A percentile compares a stretch with the other conserved stretches of the same genome.
Conservation (phyloP, 768 basidiomycete genomes). For the Termitomyces titanicus region DNA sequence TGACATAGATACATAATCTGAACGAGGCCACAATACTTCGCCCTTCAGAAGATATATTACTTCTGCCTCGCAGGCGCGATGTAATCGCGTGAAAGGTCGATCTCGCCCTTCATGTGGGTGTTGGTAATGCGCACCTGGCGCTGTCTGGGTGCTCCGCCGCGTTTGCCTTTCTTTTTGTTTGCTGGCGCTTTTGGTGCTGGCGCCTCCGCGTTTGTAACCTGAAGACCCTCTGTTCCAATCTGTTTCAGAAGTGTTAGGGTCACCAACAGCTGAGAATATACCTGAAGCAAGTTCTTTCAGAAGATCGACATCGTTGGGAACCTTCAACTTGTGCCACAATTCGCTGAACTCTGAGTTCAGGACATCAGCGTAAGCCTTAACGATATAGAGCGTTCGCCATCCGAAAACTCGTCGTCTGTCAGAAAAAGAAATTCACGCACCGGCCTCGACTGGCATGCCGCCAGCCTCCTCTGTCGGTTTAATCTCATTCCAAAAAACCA, state of each 20-base stretch:
- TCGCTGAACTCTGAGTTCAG: slow-evolving; percentile 71
- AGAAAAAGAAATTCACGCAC: slow-evolving; percentile 29
- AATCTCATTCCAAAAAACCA: slow-evolving; percentile 91
- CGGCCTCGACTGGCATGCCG: slow-evolving; percentile 75
- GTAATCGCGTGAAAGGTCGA: slow-evolving; percentile 82
- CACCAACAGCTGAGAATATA: slow-evolving; percentile 24
- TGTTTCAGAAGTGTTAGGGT: slow-evolving; percentile 9
- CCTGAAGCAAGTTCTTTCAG: slow-evolving; percentile 74
- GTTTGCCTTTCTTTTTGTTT: slow-evolving; percentile 76
- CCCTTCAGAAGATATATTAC: slow-evolving; percentile 12
- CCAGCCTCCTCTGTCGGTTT: slow-evolving; percentile 72
- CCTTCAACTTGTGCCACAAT: slow-evolving; percentile 81
- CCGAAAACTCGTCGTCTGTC: background rate
- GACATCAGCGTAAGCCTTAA: slow-evolving; percentile 9
- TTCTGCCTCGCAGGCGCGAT: slow-evolving; percentile 36
- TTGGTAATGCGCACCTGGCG: slow-evolving; percentile 85
- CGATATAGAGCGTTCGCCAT: slow-evolving; percentile 1
- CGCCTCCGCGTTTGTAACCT: slow-evolving; percentile 68
- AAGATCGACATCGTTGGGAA: slow-evolving; percentile 84
- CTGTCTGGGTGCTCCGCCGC: slow-evolving; percentile 67
- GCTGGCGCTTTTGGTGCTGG: slow-evolving; percentile 50
- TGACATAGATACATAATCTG: slow-evolving; percentile 4
- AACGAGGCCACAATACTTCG: background rate
- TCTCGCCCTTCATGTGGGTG: slow-evolving; percentile 79
- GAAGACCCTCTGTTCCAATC: slow-evolving; percentile 62